Percentiles rank a stretch among this genome's conserved stretches.
Evolutionary conservation across 352 stramenopile genomes (phyloP).

Genomic region (Saprolegnia diclina): DNA sequence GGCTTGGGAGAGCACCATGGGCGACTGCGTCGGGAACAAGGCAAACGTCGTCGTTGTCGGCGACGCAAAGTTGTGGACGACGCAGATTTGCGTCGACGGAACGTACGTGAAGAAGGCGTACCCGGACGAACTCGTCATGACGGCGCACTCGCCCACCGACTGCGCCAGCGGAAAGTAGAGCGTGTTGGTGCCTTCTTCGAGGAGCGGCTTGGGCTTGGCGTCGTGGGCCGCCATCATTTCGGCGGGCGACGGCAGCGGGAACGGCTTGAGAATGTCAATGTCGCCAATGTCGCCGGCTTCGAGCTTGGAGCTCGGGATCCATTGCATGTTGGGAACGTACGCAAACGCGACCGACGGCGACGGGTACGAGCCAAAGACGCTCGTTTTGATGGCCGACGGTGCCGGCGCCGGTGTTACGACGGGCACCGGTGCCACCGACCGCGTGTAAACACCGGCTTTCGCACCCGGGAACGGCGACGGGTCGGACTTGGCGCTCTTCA

Average conservation of each 20-base stretch:
- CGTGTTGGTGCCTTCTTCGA: not conserved
- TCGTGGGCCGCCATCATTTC: constrained; percentile 6
- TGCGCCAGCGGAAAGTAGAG: not conserved
- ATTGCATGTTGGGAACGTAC: not conserved
- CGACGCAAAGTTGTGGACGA: constrained; percentile 19
- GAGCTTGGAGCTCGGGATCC: constrained; percentile 8
- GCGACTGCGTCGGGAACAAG: not conserved
- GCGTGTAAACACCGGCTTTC: constrained; percentile 2
- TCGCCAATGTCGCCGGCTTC: not conserved
- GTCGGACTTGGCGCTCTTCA: constrained; percentile 1
- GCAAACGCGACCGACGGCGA: not conserved
- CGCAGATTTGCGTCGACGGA: not conserved
- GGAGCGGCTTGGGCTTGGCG: constrained; percentile 8
- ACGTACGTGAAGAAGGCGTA: constrained; percentile 19
- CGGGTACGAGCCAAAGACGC: constrained; percentile 5
- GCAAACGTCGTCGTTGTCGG: not conserved
- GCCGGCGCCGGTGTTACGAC: not conserved
- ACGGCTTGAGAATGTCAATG: constrained; percentile 14
- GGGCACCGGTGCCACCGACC: not conserved
- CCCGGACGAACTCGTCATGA: not conserved
- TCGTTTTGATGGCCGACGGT: not conserved
- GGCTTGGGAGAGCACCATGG: not conserved
- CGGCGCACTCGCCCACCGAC: constrained; percentile 16
- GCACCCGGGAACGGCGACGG: not conserved
- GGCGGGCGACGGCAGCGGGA: not conserved